phyloP scores from a whole-genome alignment of 208 protist genomes.

The Phytomonas francai region DNA sequence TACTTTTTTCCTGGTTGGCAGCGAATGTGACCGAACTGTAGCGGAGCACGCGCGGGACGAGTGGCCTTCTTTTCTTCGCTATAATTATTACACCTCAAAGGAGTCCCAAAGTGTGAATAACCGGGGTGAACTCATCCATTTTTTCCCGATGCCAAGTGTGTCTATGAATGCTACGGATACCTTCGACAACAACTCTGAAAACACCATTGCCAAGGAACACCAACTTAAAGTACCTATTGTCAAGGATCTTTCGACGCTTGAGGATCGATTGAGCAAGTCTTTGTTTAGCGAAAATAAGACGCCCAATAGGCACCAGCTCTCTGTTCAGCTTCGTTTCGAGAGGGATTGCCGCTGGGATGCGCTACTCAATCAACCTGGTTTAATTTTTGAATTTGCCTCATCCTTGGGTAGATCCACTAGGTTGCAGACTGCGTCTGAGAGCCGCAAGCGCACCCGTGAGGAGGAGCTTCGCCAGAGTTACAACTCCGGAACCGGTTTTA shows the following conservation, averaged over 20 bases:
- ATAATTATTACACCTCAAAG: conserved; percentile 25
- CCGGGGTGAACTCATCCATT: conserved; percentile 13
- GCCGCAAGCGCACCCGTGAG: conserved; percentile 14
- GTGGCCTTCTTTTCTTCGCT: conserved; percentile 15
- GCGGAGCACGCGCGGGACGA: background rate
- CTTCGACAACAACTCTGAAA: background rate
- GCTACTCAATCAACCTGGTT: conserved; percentile 15
- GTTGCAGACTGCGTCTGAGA: background rate
- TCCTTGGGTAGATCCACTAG: conserved; percentile 12
- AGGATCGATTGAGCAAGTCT: background rate
- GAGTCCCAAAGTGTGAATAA: conserved; percentile 18
- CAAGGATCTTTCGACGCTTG: background rate
- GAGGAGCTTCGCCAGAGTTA: conserved; percentile 3
- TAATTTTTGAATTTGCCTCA: conserved; percentile 16
- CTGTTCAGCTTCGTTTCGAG: background rate
- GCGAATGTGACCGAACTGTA: background rate
- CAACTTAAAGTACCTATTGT: background rate
- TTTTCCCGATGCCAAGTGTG: conserved; percentile 15
- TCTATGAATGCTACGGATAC: background rate
- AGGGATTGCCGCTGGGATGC: conserved; percentile 15
- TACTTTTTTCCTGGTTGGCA: background rate
- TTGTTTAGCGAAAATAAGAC: background rate
- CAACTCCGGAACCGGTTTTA: background rate
- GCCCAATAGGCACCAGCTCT: background rate
- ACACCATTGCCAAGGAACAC: background rate